These are phyloP conservation scores for Endocarpon pusillum DNA, from an alignment of 495 filamentous ascomycete species.

Conservation along the genomic window DNA sequence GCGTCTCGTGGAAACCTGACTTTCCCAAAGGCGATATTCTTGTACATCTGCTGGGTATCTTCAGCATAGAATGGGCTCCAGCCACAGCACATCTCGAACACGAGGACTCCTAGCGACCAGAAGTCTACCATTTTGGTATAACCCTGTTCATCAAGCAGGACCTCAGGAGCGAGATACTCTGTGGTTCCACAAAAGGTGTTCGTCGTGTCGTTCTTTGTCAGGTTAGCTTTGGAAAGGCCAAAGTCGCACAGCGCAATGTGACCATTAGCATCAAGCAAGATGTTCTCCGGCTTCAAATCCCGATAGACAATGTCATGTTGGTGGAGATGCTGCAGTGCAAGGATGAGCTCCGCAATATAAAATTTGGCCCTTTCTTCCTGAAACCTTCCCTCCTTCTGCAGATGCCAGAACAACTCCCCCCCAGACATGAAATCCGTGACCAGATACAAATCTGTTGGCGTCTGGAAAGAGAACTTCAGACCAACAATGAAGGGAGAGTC, in stretches of 20 bases:
- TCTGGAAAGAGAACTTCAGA: conserved; percentile 97
- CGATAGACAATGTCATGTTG: conserved; percentile 96
- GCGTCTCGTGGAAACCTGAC: conserved; percentile 92
- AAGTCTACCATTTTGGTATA: conserved; percentile 99
- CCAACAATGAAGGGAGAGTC: conserved; percentile 97
- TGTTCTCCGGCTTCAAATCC: conserved; percentile 77
- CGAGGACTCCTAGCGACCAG: conserved; percentile 93
- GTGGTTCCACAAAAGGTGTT: conserved; percentile 99
- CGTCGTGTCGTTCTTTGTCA: conserved; percentile 89
- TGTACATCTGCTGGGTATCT: conserved; percentile 99
- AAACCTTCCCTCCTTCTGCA: conserved; percentile 94
- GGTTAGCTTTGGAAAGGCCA: conserved; percentile 90
- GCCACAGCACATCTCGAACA: conserved; percentile 99
- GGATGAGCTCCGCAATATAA: conserved; percentile 94
- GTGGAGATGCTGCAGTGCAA: conserved; percentile 89
- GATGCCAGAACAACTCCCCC: conserved; percentile 94
- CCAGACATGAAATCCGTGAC: conserved; percentile 99
- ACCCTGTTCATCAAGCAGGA: conserved; percentile 87
- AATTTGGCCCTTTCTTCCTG: conserved; percentile 92
- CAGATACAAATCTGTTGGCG: conserved; percentile 85
- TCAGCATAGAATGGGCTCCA: conserved; percentile 99
- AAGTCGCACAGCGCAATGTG: conserved; percentile 80
- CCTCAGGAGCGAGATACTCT: conserved; percentile 91
- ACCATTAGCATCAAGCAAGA: conserved; percentile 66
- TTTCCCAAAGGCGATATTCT: conserved; percentile 98